Conservation (phyloP, 495 filamentous ascomycete genomes). For the Penicillium fimorum region DNA sequence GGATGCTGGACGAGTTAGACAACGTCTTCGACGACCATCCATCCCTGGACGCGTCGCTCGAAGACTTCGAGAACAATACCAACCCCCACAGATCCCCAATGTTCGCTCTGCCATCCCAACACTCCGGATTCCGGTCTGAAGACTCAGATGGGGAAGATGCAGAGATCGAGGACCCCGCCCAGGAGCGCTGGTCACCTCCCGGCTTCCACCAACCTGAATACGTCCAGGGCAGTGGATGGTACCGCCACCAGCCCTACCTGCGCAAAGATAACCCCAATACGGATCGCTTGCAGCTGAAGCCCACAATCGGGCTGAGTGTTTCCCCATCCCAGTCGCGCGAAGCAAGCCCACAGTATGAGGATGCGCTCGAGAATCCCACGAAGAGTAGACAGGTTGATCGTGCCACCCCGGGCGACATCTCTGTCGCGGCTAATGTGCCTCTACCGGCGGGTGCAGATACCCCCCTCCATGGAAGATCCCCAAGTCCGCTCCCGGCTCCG, state of each 20-base stretch:
- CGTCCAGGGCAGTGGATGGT: constrained; percentile 57
- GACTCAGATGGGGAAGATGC: constrained; percentile 51
- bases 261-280: constrained; percentile 31
- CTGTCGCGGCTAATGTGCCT: constrained; percentile 58
- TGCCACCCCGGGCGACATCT: constrained; percentile 47
- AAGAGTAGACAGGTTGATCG: constrained; percentile 27
- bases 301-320: constrained; percentile 41
- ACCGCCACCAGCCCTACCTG: constrained; percentile 52
- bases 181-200: constrained; percentile 59
- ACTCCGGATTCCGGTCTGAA: constrained; percentile 73
- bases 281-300: constrained; percentile 39
- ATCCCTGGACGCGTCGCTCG: constrained; percentile 68
- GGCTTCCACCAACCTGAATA: constrained; percentile 52
- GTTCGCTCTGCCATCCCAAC: constrained; percentile 65
- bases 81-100: constrained; percentile 51
- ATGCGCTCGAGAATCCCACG: constrained; percentile 43
- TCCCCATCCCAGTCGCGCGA: constrained; percentile 51
- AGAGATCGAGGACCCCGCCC: constrained; percentile 29
- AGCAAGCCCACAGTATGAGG: constrained; percentile 56
- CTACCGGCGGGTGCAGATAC: constrained; percentile 51
- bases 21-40: constrained; percentile 64
- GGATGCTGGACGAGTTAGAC: constrained; percentile 50
- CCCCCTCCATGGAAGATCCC: constrained; percentile 52
- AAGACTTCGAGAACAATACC: constrained; percentile 68
- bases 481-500: constrained; percentile 44